These are phyloP conservation scores for Platanthera zijinensis DNA, from an alignment of 106 monocot genomes.

Conservation along the genomic window DNA sequence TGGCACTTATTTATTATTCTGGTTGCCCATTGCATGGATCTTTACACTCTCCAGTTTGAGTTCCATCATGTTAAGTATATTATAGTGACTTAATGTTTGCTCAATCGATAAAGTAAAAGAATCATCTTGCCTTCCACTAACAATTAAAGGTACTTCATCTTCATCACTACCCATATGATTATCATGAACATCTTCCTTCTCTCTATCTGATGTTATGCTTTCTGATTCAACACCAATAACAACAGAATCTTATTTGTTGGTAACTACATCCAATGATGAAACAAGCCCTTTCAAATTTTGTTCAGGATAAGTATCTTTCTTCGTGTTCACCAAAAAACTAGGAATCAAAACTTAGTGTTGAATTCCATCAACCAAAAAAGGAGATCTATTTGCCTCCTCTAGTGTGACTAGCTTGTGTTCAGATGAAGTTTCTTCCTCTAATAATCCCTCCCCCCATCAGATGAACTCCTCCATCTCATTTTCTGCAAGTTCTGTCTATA, in stretches of 20 bases:
- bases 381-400: constrained; percentile 13
- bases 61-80: constrained; percentile 30
- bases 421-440: constrained; percentile 1
- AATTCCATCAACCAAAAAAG: constrained; percentile 5
- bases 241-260: not conserved
- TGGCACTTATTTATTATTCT: constrained; percentile 3
- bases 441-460: constrained; percentile 1
- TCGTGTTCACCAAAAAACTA: constrained; percentile 1
- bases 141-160: no score
- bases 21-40: constrained; percentile 7
- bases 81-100: constrained; percentile 28
- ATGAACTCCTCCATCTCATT: constrained; percentile 6
- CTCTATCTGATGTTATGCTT: not conserved
- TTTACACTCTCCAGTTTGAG: constrained; percentile 34
- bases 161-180: constrained; percentile 17
- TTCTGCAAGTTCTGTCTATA: not conserved
- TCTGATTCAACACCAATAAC: not conserved
- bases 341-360: not conserved
- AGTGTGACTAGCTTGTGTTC: constrained; percentile 1
- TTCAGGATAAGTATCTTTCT: constrained; percentile 4
- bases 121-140: constrained; percentile 24
- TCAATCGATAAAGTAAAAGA: constrained; percentile 32
- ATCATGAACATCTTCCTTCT: not conserved
- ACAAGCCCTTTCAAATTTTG: not conserved
- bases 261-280: not conserved